Conservation (phyloP, 2,329 filamentous ascomycete species). For the Fusarium irregulare region DNA sequence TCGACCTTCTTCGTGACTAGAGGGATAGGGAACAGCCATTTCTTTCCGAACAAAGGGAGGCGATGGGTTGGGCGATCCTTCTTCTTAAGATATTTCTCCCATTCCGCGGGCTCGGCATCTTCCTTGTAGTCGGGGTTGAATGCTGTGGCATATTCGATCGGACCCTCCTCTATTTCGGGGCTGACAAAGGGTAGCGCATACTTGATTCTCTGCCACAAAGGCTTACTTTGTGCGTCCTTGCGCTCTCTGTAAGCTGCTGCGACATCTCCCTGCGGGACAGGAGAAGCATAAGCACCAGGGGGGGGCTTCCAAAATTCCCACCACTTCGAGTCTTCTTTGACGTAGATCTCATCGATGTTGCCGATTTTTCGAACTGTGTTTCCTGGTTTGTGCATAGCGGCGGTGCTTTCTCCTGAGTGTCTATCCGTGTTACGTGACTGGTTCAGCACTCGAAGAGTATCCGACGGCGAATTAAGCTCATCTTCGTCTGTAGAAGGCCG, state of each 20-base stretch:
- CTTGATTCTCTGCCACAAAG: slow-evolving; percentile 64
- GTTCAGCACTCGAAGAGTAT: slow-evolving; percentile 50
- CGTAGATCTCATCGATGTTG: slow-evolving; percentile 62
- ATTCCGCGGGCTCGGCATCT: slow-evolving; percentile 73
- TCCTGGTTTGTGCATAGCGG: slow-evolving; percentile 43
- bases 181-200: slow-evolving; percentile 62
- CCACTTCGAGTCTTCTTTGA: slow-evolving; percentile 61
- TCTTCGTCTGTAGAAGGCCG: slow-evolving; percentile 52
- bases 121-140: slow-evolving; percentile 68
- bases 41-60: slow-evolving; percentile 69
- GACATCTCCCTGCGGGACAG: slow-evolving; percentile 68
- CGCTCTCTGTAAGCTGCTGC: slow-evolving; percentile 49
- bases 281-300: slow-evolving; percentile 69
- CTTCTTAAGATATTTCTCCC: slow-evolving; percentile 84
- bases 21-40: slow-evolving; percentile 83
- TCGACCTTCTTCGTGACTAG: slow-evolving; percentile 91
- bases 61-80: slow-evolving; percentile 89
- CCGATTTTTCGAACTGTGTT: slow-evolving; percentile 66
- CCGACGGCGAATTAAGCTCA: slow-evolving; percentile 30
- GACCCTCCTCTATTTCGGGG: slow-evolving; percentile 53
- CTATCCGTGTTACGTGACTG: slow-evolving; percentile 53
- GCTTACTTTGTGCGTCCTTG: slow-evolving; percentile 56
- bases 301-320: slow-evolving; percentile 75
- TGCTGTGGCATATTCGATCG: slow-evolving; percentile 69
- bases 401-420: slow-evolving; percentile 55